Evolutionary conservation across 495 filamentous ascomycete species (phyloP), one percentile per base, ranked within the genome.

Genomic region (Daldinia vernicosa): DNA sequence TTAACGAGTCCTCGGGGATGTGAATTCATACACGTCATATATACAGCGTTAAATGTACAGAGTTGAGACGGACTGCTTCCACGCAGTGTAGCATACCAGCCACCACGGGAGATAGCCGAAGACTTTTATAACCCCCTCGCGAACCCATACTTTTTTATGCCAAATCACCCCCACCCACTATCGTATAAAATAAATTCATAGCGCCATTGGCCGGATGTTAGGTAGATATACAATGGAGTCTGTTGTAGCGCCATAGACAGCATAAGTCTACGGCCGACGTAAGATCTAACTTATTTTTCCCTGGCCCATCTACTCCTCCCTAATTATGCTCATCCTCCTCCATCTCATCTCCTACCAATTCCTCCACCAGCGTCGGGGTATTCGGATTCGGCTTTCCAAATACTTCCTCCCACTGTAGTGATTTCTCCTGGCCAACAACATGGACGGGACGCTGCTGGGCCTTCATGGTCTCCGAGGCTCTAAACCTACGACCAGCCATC

Each of bases 401-500:
- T 8, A 79, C 76, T 1, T 77, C 74, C 4, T 70, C 35, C 66
- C 67, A 81, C 12, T 61, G 17, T 24, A 71, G 59, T 15, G 77
- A 66, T 28, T 47, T 24, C 7, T 47, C 33, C 4, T 51, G 22
- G 24, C 79, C 80, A 14, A 79, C 71, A 54, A 83, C 66, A 19
- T 79, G 67, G 14, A 83, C 63, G 15, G 78, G 78, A 2, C 19
- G 4, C 1, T n/a, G 12, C 66, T 74, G 70, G 17, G 61, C 63
- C 0, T 24, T 54, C 52, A 33, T 8, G 30, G 60, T 53, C 69
- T 80, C 75, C 19, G 8, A 27, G 30, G 67, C n/a, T 37, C 80
- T 67, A 33, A 74, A 79, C 14, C 24, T 19, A 24, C 77, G 74
- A 14, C 81, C 80, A 17, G 58, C 39, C 0, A 64, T 6, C 27